Percentiles rank a stretch among this genome's conserved stretches.
These are phyloP conservation scores for Elsinoe arachidis DNA, from an alignment of 2,329 filamentous ascomycete species.

Conservation along the genomic window DNA sequence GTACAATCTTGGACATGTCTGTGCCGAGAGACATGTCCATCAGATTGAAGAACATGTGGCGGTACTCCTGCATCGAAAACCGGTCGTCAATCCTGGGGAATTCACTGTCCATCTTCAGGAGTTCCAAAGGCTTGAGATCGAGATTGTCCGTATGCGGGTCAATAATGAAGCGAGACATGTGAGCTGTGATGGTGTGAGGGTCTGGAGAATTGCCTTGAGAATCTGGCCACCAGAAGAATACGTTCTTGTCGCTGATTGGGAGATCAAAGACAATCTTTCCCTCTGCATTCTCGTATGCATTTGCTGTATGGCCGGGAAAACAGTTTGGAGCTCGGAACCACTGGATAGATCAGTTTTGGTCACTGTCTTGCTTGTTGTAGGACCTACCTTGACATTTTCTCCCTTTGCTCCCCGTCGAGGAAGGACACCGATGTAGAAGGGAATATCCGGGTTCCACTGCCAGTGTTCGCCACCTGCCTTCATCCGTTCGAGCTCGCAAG, in stretches of 20 bases:
- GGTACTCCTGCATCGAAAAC: neutral
- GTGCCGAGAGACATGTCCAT: neutral
- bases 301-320: slow-evolving; percentile 36
- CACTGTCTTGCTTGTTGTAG: too few species aligned
- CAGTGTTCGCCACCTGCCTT: slow-evolving; percentile 34
- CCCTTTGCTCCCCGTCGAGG: slow-evolving; percentile 1
- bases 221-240: slow-evolving; percentile 28
- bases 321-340: slow-evolving; percentile 21
- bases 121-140: neutral
- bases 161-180: neutral
- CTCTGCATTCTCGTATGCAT: slow-evolving; percentile 31
- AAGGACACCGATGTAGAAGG: neutral
- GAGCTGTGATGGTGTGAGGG: neutral
- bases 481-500: slow-evolving; percentile 28
- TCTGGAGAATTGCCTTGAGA: neutral
- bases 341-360: slow-evolving; percentile 1
- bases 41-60: neutral
- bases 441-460: slow-evolving; percentile 25
- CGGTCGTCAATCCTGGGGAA: neutral
- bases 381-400: slow-evolving; percentile 1
- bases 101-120: neutral
- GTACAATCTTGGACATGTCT: neutral
- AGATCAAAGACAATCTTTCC: slow-evolving; percentile 33
- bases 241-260: slow-evolving; percentile 33
- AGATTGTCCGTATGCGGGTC: neutral